Evolutionary conservation across 768 basidiomycete genomes (phyloP), one percentile per base, ranked within the genome.

Genomic region (Strobilomyces echinocephalus): DNA sequence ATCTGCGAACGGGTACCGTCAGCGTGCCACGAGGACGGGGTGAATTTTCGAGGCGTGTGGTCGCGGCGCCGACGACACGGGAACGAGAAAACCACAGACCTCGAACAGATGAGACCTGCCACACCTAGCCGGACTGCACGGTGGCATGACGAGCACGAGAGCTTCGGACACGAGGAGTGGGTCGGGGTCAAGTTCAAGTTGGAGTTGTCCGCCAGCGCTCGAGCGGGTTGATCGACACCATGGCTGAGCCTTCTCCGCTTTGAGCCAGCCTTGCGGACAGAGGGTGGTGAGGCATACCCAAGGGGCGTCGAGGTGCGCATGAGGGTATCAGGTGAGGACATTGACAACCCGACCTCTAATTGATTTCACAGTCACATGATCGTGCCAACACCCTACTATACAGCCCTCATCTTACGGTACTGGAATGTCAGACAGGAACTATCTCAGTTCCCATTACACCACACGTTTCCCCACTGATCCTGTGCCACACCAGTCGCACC

Each of bases 391-490:
- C 24, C 4, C 24, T 24, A 24, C 24, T 24, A 4, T 24, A 24
- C 24, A 24, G 24, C 24, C 24, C 4, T 2, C 2, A 24, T 24
- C 24, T 4, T n/a, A n/a, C n/a, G n/a, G n/a, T n/a, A n/a, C n/a
- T n/a, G n/a, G n/a, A n/a, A n/a, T n/a, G n/a, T n/a, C n/a, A n/a
- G n/a, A 24, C 24, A 24, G 24, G 24, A 24, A 24, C 24, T 5
- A 30, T 30, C 7, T 30, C 30, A 70, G 31, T 30, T 30, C n/a
- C 53, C 67, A 59, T 82, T 85, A 69, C 88, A 92, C 85, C 86
- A 91, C 26, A 88, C 79, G 60, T 88, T 87, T 26, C 89, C 89
- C 74, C 75, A 91, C 49, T 62, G 66, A 67, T 91, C 88, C 63
- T 84, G 81, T 24, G 80, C 73, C 7, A 51, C 65, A 1, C 85